phyloP scores from a whole-genome alignment of 1,139 yeast genomes.

The Saccharomyces hybrid region DNA sequence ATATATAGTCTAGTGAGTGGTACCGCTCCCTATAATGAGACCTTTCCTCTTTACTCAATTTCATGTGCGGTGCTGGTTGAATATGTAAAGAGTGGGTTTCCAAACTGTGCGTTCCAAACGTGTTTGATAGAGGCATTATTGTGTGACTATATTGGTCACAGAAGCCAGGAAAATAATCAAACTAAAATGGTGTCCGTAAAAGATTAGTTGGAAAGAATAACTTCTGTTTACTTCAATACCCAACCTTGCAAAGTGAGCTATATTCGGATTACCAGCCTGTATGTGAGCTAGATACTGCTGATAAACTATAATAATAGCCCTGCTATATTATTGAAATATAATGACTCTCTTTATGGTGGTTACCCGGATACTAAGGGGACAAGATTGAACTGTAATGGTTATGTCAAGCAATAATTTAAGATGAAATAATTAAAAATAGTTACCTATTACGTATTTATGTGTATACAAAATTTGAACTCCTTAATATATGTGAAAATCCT shows the following conservation, averaged over 20 bases:
- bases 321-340: not conserved
- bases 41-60: not conserved
- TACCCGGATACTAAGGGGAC: not conserved
- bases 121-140: not conserved
- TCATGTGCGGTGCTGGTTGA: not conserved
- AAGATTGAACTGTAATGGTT: too few species aligned
- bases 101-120: not conserved
- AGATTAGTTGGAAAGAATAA: not conserved
- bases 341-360: not conserved
- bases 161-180: not conserved
- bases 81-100: not conserved
- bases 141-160: not conserved
- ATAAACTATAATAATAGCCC: not conserved
- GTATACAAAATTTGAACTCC: not conserved
- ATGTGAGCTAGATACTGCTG: not conserved
- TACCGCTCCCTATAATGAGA: not conserved
- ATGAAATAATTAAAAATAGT: not conserved
- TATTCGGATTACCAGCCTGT: not conserved
- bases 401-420: too few species aligned
- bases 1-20: conserved; percentile 6
- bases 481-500: not conserved
- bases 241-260: too few species aligned
- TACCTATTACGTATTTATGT: not conserved
- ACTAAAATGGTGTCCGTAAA: not conserved
- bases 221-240: too few species aligned